phyloP scores from a whole-genome alignment of 257 asterid genomes.

The Solanum chmielewskii region DNA sequence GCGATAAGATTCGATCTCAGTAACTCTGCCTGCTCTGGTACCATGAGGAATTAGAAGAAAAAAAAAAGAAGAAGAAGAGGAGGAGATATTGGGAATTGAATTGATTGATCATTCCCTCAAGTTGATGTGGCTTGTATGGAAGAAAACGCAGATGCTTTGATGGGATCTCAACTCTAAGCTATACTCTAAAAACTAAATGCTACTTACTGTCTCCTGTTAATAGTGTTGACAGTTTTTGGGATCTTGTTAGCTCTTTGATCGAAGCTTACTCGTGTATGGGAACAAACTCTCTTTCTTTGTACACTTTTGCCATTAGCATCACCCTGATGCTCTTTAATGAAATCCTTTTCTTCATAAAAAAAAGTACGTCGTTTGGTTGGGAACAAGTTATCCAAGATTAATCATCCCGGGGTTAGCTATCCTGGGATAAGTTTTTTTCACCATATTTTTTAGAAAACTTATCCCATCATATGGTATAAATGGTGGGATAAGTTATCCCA shows the following conservation, averaged over 20 bases:
- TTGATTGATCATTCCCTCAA: no score
- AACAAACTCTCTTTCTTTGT: neutral
- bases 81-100: no score
- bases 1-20: no score
- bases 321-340: neutral
- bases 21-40: no score
- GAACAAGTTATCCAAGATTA: neutral
- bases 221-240: neutral
- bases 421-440: neutral
- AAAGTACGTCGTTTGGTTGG: neutral
- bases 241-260: neutral
- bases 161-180: neutral
- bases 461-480: neutral
- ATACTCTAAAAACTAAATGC: neutral
- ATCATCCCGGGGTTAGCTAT: neutral
- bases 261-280: neutral
- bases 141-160: neutral
- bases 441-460: neutral
- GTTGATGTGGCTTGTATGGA: neutral
- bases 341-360: neutral
- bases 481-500: neutral
- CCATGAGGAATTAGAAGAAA: no score
- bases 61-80: no score
- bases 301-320: neutral
- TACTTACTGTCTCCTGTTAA: neutral